These are phyloP conservation scores for Phaeotremella skinneri DNA, from an alignment of 768 basidiomycete genomes.

Conservation along the genomic window DNA sequence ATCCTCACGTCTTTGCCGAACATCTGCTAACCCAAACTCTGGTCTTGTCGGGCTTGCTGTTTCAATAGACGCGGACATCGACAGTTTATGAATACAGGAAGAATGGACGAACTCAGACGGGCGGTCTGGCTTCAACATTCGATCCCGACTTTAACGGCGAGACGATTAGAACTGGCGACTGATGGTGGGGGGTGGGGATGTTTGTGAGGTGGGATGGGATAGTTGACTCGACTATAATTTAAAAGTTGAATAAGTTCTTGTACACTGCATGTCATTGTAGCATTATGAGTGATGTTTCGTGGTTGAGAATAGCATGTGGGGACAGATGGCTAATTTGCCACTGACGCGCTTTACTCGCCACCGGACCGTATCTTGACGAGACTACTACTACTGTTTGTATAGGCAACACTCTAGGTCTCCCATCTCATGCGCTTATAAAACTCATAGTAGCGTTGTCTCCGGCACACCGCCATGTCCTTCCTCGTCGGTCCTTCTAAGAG, in stretches of 20 bases:
- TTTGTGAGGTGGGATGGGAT: constrained; percentile 61
- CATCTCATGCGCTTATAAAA: background rate
- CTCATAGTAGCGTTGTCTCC: too few relatives aligned
- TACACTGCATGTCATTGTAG: too few relatives aligned
- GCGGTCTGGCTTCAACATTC: constrained; percentile 79
- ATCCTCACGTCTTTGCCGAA: background rate
- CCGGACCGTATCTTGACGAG: too few relatives aligned
- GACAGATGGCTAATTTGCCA: too few relatives aligned
- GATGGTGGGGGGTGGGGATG: constrained; percentile 95
- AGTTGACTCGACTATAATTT: too few relatives aligned
- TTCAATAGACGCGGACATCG: constrained; percentile 72
- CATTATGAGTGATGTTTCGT: too few relatives aligned
- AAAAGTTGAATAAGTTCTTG: too few relatives aligned
- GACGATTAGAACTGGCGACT: constrained; percentile 79
- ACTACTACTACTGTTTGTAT: too few relatives aligned
- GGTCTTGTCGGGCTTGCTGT: too few relatives aligned
- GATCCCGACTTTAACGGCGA: constrained; percentile 82
- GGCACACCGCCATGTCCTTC: constrained; percentile 33
- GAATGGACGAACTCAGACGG: constrained; percentile 89
- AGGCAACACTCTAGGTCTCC: too few relatives aligned
- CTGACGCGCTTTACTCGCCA: too few relatives aligned
- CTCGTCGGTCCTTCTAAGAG: constrained; percentile 21
- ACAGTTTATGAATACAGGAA: constrained; percentile 76
- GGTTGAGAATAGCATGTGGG: constrained; percentile 2
- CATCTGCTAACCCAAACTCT: background rate